Percentiles rank a stretch among this genome's conserved stretches.
phyloP scores from a whole-genome alignment of 352 stramenopile genomes.

The Globisporangium acanthophoron region DNA sequence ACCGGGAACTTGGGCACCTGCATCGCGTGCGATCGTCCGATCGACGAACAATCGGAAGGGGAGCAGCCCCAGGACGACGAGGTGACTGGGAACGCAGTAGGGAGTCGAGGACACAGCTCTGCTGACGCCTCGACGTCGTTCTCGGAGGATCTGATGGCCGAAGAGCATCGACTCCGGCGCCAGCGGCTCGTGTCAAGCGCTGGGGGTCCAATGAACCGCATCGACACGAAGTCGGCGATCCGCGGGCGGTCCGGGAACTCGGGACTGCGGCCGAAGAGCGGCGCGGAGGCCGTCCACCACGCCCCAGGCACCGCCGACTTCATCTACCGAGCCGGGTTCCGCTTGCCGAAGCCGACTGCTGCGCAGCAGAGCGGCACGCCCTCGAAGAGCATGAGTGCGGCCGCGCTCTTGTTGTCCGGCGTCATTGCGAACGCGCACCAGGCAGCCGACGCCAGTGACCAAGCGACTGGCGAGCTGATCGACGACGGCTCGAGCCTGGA shows the following conservation, averaged over 20 bases:
- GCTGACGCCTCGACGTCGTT: background rate
- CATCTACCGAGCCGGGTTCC: constrained; percentile 58
- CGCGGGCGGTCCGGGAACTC: constrained; percentile 35
- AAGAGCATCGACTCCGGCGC: constrained; percentile 31
- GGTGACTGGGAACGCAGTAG: background rate
- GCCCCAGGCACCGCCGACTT: constrained; percentile 38
- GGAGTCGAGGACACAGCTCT: background rate
- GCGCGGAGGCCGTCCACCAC: constrained; percentile 28
- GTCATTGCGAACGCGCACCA: constrained; percentile 3
- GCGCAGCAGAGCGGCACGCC: constrained; percentile 5
- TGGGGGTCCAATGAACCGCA: constrained; percentile 16
- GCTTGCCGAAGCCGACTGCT: constrained; percentile 27
- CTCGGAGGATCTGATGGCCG: constrained; percentile 13
- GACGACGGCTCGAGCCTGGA: constrained; percentile 34
- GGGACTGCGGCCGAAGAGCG: constrained; percentile 24
- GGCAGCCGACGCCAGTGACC: background rate
- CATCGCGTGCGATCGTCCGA: constrained; percentile 56
- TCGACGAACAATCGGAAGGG: constrained; percentile 22
- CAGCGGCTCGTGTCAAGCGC: constrained; percentile 15
- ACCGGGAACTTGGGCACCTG: constrained; percentile 38
- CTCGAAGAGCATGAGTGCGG: constrained; percentile 13
- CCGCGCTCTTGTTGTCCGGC: constrained; percentile 12
- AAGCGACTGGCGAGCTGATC: constrained; percentile 6
- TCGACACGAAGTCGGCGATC: constrained; percentile 46
- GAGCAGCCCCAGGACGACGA: background rate